Evolutionary conservation across 108 stramenopile species (phyloP).

Genomic region (Epithemia pelagica): DNA sequence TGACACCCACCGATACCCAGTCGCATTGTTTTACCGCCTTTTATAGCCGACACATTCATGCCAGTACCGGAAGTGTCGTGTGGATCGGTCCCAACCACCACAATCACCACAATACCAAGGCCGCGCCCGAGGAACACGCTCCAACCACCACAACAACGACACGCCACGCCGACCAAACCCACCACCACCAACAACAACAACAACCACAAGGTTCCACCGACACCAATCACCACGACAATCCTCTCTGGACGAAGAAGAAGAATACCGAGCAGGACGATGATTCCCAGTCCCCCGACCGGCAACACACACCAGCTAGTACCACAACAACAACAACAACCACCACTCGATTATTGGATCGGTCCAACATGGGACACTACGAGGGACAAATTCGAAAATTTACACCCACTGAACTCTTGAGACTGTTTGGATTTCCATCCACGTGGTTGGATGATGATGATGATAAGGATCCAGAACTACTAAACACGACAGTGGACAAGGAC

Average conservation of each 20-base stretch:
- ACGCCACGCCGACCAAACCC: too few relatives aligned
- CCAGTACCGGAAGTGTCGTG: slow-evolving; percentile 34
- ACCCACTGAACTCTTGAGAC: slow-evolving; percentile 29
- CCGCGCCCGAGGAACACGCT: slow-evolving; percentile 12
- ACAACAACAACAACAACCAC: background rate
- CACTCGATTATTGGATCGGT: background rate
- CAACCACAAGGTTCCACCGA: background rate
- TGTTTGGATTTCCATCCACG: slow-evolving; percentile 36
- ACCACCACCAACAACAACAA: background rate
- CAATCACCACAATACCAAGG: background rate
- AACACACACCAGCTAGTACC: too few relatives aligned
- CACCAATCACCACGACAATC: background rate
- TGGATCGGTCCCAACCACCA: slow-evolving; percentile 1
- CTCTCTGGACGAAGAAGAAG: too few relatives aligned
- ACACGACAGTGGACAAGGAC: background rate
- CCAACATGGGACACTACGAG: slow-evolving; percentile 25
- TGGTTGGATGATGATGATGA: slow-evolving; percentile 16
- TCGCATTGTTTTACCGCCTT: slow-evolving; percentile 49
- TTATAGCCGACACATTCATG: slow-evolving; percentile 34
- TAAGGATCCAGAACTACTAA: background rate
- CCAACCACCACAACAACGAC: background rate
- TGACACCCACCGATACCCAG: slow-evolving; percentile 14
- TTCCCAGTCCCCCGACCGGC: too few relatives aligned
- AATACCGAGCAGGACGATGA: too few relatives aligned
- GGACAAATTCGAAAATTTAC: slow-evolving; percentile 29